These are phyloP conservation scores for Globisporangium rhizosaccharum DNA, from an alignment of 352 stramenopile species.

Conservation along the genomic window DNA sequence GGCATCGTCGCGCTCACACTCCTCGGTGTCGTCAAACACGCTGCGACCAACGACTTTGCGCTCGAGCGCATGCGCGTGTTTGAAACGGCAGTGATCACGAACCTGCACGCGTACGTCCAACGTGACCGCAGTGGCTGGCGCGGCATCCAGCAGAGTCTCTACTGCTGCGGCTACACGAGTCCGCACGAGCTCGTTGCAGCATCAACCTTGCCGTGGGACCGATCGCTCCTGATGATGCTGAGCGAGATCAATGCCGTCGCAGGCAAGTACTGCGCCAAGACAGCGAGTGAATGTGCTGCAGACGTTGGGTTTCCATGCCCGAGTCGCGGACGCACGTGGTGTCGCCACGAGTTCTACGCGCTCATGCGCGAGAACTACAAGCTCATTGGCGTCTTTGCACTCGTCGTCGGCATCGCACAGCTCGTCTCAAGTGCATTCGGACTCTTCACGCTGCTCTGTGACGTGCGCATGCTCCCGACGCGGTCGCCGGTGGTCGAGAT, in stretches of 20 bases:
- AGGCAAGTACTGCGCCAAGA: slow-evolving; percentile 35
- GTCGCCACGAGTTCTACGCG: slow-evolving; percentile 36
- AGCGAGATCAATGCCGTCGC: slow-evolving; percentile 28
- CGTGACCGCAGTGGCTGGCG: slow-evolving; percentile 25
- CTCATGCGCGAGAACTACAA: slow-evolving; percentile 43
- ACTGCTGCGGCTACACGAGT: slow-evolving; percentile 54
- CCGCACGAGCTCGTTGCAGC: slow-evolving; percentile 15
- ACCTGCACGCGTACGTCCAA: slow-evolving; percentile 28
- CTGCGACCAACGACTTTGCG: slow-evolving; percentile 28
- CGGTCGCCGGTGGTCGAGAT: slow-evolving; percentile 37
- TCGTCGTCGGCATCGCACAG: slow-evolving; percentile 40
- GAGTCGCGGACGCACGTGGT: slow-evolving; percentile 32
- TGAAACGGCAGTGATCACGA: slow-evolving; percentile 41
- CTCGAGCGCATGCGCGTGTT: slow-evolving; percentile 28
- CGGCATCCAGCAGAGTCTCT: slow-evolving; percentile 36
- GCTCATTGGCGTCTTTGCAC: slow-evolving; percentile 34
- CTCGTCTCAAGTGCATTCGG: slow-evolving; percentile 38
- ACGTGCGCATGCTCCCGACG: slow-evolving; percentile 36
- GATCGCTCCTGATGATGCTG: slow-evolving; percentile 25
- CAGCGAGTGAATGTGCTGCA: slow-evolving; percentile 15
- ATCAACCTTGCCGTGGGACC: slow-evolving; percentile 24
- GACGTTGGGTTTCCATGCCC: slow-evolving; percentile 27
- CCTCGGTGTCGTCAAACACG: slow-evolving; percentile 25
- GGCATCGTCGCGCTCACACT: slow-evolving; percentile 45
- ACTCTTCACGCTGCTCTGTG: slow-evolving; percentile 55